These are phyloP conservation scores for Fusarium succisae DNA, from an alignment of 2,329 filamentous ascomycete species.

Conservation along the genomic window DNA sequence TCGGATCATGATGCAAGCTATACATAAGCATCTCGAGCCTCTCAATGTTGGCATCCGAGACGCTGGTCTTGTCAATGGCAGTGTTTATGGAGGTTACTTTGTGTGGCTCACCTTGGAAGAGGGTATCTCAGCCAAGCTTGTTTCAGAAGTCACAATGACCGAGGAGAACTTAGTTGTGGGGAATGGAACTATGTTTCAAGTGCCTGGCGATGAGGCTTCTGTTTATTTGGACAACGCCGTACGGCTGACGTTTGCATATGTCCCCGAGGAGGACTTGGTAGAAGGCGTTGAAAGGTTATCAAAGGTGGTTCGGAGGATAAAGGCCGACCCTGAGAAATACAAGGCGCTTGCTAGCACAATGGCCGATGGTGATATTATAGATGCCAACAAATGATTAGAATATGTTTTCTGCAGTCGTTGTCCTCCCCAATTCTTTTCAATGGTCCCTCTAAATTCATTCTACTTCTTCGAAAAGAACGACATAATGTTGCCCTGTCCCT, in stretches of 20 bases:
- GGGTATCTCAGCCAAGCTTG: constrained; percentile 58
- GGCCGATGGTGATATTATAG: constrained; percentile 29
- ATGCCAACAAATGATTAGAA: constrained; percentile 39
- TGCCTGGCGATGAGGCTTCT: constrained; percentile 63
- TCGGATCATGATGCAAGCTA: constrained; percentile 63
- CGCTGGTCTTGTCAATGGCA: constrained; percentile 51
- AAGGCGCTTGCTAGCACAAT: constrained; percentile 13
- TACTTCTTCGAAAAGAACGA: constrained; percentile 89
- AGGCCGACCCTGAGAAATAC: constrained; percentile 43
- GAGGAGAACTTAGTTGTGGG: constrained; percentile 76
- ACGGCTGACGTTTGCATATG: constrained; percentile 78
- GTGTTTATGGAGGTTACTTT: constrained; percentile 83
- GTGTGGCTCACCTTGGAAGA: constrained; percentile 77
- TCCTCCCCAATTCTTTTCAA: background rate
- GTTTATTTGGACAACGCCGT: constrained; percentile 68
- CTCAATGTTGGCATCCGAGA: constrained; percentile 63
- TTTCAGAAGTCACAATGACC: constrained; percentile 65
- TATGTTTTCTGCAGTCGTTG: background rate
- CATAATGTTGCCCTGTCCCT: constrained; percentile 86
- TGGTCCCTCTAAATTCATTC: background rate
- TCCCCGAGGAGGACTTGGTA: constrained; percentile 69
- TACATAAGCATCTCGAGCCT: constrained; percentile 68
- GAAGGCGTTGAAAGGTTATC: constrained; percentile 75
- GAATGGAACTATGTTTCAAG: constrained; percentile 75
- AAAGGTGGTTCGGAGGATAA: constrained; percentile 51